These are phyloP conservation scores for Trichoderma harzianum DNA, from an alignment of 2,329 filamentous ascomycete genomes.

Conservation along the genomic window DNA sequence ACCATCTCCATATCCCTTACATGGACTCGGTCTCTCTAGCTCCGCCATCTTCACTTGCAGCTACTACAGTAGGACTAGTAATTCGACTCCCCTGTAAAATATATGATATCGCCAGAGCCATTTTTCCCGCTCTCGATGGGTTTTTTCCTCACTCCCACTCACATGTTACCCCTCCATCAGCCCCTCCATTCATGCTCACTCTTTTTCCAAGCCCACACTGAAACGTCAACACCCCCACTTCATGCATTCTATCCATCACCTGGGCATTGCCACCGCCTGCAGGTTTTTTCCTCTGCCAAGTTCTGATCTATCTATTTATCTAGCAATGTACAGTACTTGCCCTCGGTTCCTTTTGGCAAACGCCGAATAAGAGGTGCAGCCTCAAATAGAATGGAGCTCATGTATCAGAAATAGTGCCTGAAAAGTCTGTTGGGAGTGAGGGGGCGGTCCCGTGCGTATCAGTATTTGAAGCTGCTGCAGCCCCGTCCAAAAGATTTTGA, in stretches of 20 bases:
- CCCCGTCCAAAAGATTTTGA: neutral
- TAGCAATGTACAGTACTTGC: neutral
- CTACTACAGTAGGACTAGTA: neutral
- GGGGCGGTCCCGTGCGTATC: neutral
- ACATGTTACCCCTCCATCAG: slow-evolving; percentile 11
- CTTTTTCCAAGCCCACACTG: slow-evolving; percentile 8
- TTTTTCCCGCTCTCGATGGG: neutral
- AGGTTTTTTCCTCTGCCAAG: neutral
- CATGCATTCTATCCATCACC: slow-evolving; percentile 15
- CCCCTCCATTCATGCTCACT: slow-evolving; percentile 17
- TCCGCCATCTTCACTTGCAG: neutral
- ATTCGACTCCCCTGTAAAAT: neutral
- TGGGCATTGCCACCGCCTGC: slow-evolving; percentile 18
- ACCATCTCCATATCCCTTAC: neutral
- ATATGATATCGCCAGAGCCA: neutral
- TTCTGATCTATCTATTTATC: neutral
- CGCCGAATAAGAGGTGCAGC: neutral
- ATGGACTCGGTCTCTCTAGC: neutral
- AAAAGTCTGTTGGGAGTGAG: neutral
- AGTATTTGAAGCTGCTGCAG: neutral
- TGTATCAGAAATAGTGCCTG: neutral
- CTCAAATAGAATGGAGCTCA: neutral
- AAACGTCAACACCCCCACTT: slow-evolving; percentile 33
- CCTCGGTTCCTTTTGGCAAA: neutral
- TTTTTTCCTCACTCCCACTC: neutral